phyloP scores from a whole-genome alignment of 2,329 filamentous ascomycete species.

The Penicillium sp. region DNA sequence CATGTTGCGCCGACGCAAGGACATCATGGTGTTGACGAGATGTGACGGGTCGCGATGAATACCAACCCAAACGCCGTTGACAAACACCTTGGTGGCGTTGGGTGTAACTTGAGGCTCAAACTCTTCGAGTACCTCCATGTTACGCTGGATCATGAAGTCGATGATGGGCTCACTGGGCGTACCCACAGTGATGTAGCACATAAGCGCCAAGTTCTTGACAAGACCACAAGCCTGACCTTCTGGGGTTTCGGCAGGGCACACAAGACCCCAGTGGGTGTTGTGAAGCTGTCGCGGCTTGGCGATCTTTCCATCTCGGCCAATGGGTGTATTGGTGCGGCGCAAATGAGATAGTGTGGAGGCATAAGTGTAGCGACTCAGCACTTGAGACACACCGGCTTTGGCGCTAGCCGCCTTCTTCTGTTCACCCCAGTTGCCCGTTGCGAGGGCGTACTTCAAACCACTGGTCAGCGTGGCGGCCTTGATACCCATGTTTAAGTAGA shows the following conservation, averaged over 20 bases:
- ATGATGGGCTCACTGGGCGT: slow-evolving; percentile 85
- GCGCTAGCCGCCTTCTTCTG: slow-evolving; percentile 96
- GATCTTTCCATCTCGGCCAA: slow-evolving; percentile 95
- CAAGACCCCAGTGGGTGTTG: slow-evolving; percentile 97
- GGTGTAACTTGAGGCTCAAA: slow-evolving; percentile 82
- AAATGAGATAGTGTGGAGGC: slow-evolving; percentile 95
- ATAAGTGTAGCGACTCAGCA: slow-evolving; percentile 96
- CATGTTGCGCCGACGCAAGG: slow-evolving; percentile 72
- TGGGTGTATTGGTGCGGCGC: slow-evolving; percentile 93
- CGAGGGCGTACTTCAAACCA: slow-evolving; percentile 91
- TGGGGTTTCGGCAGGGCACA: slow-evolving; percentile 94
- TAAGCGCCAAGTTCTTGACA: slow-evolving; percentile 94
- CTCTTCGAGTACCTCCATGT: slow-evolving; percentile 95
- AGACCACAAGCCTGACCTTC: slow-evolving; percentile 97
- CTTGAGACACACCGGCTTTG: slow-evolving; percentile 95
- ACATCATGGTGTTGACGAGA: slow-evolving; percentile 72
- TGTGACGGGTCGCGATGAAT: slow-evolving; percentile 85
- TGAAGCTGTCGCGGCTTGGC: slow-evolving; percentile 96
- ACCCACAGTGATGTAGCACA: slow-evolving; percentile 97
- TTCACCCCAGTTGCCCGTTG: slow-evolving; percentile 98
- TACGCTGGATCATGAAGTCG: slow-evolving; percentile 91
- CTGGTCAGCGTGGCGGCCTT: slow-evolving; percentile 89
- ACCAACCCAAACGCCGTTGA: slow-evolving; percentile 97
- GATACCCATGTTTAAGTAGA: slow-evolving; percentile 84
- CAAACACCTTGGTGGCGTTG: slow-evolving; percentile 93